phyloP scores from a whole-genome alignment of 2,329 filamentous ascomycete genomes.

The Aciculosporium take region DNA sequence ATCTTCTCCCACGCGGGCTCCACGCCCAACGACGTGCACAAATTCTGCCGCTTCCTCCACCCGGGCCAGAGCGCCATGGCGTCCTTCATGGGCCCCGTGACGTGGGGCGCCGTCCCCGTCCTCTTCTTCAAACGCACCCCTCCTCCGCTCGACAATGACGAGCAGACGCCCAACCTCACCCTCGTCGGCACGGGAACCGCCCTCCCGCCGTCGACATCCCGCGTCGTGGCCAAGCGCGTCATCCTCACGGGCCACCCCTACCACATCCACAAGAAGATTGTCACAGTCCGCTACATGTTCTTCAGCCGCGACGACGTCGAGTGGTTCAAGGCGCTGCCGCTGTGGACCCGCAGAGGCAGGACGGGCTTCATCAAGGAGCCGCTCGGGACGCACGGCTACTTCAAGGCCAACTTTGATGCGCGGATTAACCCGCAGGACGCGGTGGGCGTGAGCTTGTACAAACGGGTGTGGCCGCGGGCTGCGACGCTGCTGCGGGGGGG shows the following conservation, averaged over 20 bases:
- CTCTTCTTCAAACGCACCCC: conserved; percentile 64
- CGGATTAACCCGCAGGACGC: conserved; percentile 93
- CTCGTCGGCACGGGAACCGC: conserved; percentile 81
- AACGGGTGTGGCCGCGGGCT: conserved; percentile 67
- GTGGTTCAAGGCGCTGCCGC: conserved; percentile 92
- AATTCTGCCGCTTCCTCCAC: conserved; percentile 84
- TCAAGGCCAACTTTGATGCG: conserved; percentile 96
- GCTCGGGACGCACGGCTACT: conserved; percentile 96
- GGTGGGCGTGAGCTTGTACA: conserved; percentile 79
- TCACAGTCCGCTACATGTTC: conserved; percentile 99
- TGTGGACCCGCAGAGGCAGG: conserved; percentile 85
- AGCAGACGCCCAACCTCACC: conserved; percentile 40
- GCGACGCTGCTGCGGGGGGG: conserved; percentile 35
- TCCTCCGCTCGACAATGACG: conserved; percentile 25
- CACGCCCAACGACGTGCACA: conserved; percentile 93
- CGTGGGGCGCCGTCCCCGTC: conserved; percentile 82
- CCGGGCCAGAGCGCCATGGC: conserved; percentile 82
- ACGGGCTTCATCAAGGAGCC: conserved; percentile 89
- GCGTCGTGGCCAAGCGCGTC: conserved; percentile 85
- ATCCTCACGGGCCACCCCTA: conserved; percentile 92
- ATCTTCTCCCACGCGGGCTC: conserved; percentile 80
- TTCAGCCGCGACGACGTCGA: conserved; percentile 90
- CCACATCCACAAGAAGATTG: conserved; percentile 96
- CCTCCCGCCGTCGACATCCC: conserved; percentile 57
- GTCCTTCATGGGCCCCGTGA: conserved; percentile 77